Percentiles rank a stretch among this genome's conserved stretches.
Evolutionary conservation across 2,329 filamentous ascomycete species (phyloP).

Genomic region (Penicillium crustosum): DNA sequence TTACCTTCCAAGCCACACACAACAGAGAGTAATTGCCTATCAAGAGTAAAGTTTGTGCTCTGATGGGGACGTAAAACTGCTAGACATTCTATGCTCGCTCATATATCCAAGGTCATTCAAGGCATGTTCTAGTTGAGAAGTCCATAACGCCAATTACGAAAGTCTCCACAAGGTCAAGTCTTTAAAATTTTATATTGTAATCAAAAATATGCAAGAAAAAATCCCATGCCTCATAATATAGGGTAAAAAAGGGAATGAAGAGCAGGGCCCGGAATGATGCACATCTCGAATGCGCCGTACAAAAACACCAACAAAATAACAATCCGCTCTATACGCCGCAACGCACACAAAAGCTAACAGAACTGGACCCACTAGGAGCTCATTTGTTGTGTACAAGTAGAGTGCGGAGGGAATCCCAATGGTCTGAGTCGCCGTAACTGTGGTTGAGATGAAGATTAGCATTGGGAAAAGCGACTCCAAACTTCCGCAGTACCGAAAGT

Average conservation of each 20-base stretch:
- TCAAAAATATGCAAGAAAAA: neutral
- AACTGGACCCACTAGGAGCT: conserved; percentile 5
- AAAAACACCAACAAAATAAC: conserved; percentile 1
- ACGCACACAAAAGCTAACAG: conserved; percentile 17
- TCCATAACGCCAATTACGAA: neutral
- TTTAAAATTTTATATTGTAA: neutral
- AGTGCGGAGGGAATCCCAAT: conserved; percentile 83
- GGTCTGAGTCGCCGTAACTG: conserved; percentile 75
- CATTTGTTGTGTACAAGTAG: conserved; percentile 81
- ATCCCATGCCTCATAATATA: conserved; percentile 17
- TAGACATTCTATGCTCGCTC: neutral
- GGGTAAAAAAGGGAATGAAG: conserved; percentile 3
- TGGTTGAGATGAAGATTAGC: conserved; percentile 10
- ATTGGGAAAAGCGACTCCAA: neutral
- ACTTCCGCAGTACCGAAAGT: neutral
- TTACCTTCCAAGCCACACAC: too few species aligned
- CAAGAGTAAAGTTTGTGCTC: accelerated
- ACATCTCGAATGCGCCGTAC: neutral
- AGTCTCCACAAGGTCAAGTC: neutral
- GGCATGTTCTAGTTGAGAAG: too few species aligned
- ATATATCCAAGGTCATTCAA: neutral
- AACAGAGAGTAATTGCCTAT: too few species aligned
- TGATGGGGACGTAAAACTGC: neutral
- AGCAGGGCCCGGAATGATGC: conserved; percentile 4
- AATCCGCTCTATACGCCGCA: conserved; percentile 24